A percentile compares a stretch with the other conserved stretches of the same genome.
phyloP scores from a whole-genome alignment of 2,329 filamentous ascomycete species.

The Colletotrichum liriopes region DNA sequence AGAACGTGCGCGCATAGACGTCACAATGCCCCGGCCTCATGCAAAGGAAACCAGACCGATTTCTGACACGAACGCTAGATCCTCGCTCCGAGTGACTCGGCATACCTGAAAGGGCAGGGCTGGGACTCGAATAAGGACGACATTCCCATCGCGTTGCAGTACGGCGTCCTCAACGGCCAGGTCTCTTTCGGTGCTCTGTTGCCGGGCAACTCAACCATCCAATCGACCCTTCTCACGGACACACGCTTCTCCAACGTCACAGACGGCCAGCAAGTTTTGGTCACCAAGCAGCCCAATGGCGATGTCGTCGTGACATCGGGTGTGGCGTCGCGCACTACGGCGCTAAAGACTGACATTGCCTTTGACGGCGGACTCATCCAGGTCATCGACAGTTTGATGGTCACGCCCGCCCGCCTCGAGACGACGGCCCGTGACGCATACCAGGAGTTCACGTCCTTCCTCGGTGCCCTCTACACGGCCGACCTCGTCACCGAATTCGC shows the following conservation, averaged over 20 bases:
- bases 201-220: slow-evolving; percentile 56
- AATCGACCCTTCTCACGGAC: slow-evolving; percentile 61
- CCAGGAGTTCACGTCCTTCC: slow-evolving; percentile 39
- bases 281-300: slow-evolving; percentile 60
- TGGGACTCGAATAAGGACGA: slow-evolving; percentile 60
- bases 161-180: slow-evolving; percentile 72
- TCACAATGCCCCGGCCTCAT: background rate
- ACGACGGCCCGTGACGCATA: slow-evolving; percentile 41
- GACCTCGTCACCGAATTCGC: slow-evolving; percentile 41
- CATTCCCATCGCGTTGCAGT: slow-evolving; percentile 65
- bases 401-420: slow-evolving; percentile 56
- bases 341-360: slow-evolving; percentile 59
- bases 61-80: slow-evolving; percentile 52
- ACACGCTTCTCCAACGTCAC: slow-evolving; percentile 64
- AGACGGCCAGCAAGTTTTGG: slow-evolving; percentile 63
- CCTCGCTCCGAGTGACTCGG: slow-evolving; percentile 71
- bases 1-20: background rate
- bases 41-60: background rate
- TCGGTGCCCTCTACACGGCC: slow-evolving; percentile 42
- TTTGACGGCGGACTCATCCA: slow-evolving; percentile 68
- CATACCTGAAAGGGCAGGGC: slow-evolving; percentile 60
- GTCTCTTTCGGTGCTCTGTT: slow-evolving; percentile 58
- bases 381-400: slow-evolving; percentile 66
- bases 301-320: slow-evolving; percentile 45
- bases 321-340: slow-evolving; percentile 60